These are phyloP conservation scores for Agrostemma githago DNA, from an alignment of 148 eudicot species.

Conservation along the genomic window DNA sequence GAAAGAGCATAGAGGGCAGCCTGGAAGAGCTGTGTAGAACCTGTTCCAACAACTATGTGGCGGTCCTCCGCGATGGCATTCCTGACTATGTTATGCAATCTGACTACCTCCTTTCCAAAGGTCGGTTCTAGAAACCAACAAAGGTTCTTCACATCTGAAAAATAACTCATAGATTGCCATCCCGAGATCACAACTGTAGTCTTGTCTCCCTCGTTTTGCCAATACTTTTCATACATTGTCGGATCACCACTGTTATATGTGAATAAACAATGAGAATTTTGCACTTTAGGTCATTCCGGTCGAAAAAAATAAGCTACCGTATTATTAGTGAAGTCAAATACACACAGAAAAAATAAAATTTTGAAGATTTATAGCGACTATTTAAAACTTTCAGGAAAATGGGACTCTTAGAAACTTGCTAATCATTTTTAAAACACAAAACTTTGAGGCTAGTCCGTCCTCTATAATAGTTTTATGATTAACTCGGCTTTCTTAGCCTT, in stretches of 20 bases:
- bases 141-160: conserved; percentile 58
- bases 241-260: conserved; percentile 76
- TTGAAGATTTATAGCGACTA: too few species aligned
- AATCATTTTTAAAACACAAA: too few species aligned
- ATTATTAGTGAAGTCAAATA: not conserved
- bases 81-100: conserved; percentile 68
- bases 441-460: too few species aligned
- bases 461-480: too few species aligned
- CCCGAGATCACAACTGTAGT: conserved; percentile 62
- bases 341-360: too few species aligned
- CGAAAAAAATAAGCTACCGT: not conserved
- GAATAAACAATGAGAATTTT: not conserved
- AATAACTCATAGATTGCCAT: conserved; percentile 83
- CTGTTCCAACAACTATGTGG: conserved; percentile 87
- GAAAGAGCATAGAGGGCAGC: conserved; percentile 84
- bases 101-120: conserved; percentile 49
- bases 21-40: conserved; percentile 85
- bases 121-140: conserved; percentile 91
- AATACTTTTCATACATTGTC: conserved; percentile 87
- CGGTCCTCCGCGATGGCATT: conserved; percentile 71
- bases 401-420: too few species aligned
- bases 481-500: too few species aligned
- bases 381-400: too few species aligned
- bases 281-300: conserved; percentile 4
- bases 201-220: conserved; percentile 66